A percentile compares a stretch with the other conserved stretches of the same genome.
These are phyloP conservation scores for Erodium maritimum DNA, from an alignment of 345 rosid genomes.

Conservation along the genomic window DNA sequence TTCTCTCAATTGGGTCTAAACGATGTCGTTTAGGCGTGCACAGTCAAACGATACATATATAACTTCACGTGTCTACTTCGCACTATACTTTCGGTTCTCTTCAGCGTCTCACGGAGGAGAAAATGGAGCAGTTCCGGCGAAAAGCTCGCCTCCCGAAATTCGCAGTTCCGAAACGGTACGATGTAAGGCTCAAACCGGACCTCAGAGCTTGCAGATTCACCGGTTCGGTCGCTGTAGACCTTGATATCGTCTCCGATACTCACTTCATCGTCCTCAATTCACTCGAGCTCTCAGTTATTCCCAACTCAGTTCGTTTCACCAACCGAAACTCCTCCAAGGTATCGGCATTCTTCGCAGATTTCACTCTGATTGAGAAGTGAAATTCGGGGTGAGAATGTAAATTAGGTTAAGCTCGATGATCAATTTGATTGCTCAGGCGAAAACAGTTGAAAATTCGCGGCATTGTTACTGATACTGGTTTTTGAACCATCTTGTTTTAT, in stretches of 20 bases:
- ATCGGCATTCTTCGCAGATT: slow-evolving; percentile 1
- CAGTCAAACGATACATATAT: no score
- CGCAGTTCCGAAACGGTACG: slow-evolving; percentile 76
- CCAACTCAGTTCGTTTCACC: slow-evolving; percentile 40
- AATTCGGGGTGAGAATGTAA: no score
- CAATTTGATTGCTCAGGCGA: no score
- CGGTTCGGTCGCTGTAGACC: slow-evolving; percentile 47
- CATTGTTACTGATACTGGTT: no score
- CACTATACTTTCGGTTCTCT: no score
- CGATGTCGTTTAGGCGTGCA: no score
- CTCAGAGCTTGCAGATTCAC: slow-evolving; percentile 57
- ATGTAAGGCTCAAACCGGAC: slow-evolving; percentile 65
- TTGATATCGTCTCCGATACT: slow-evolving; percentile 49
- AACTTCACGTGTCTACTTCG: no score
- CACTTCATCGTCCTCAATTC: slow-evolving; percentile 82
- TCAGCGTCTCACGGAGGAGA: no score
- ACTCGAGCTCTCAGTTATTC: slow-evolving; percentile 53
- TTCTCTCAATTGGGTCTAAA: no score
- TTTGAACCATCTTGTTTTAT: no score
- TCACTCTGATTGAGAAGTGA: neutral
- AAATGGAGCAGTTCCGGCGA: slow-evolving; percentile 73
- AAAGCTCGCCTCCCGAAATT: slow-evolving; percentile 91
- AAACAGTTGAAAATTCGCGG: no score
- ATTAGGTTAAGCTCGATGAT: no score
- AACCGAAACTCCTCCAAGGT: slow-evolving; percentile 42